Base-by-base conservation (phyloP, 2,329 filamentous ascomycete species). In the Trichophyton schoenleinii region DNA sequence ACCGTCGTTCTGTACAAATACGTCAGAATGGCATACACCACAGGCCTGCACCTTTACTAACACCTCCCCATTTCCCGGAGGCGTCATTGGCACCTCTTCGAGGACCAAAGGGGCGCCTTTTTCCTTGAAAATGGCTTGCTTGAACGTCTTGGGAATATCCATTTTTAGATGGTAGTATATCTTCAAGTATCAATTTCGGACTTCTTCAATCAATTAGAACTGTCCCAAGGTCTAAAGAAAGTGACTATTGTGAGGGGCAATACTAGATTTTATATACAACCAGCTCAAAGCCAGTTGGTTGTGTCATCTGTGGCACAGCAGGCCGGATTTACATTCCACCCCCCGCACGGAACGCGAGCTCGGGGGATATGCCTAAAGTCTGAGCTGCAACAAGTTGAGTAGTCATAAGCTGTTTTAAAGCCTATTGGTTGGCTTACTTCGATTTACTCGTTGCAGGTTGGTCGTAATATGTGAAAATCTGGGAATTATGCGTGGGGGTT, bases 31-130 rank as follows among this genome's bases (percentile, higher is more conserved):
- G 72, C 88, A 91, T 55, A 91, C 81, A 53, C 87, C 88, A 66
- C 84, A 88, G 4, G 87, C 87, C 7, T 84, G 75, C 1, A 89
- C 81, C 70, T 89, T 89, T 71, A 89, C 79, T 34, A 91, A 79
- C 2, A 91, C 75, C 67, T 89, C 78, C 18, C 81, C 80, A 0
- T 76, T 70, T 5, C 77, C 73, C 1, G 86, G 86, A 38, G 76
- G 70, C 62, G 80, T 77, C 46, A 90, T 77, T 18, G 80, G 76
- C 3, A 86, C 68, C 2, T 88, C 81, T 65, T 83, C 80, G 64
- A 90, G 74, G 1, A 73, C 73, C 65, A 87, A 77, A 0, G 82
- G 79, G 2, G 72, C 74, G 61, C 79, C 78, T 28, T 74, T 70
- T 62, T 78, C 76, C 61, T 81, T 79, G 66, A 88, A 75, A 61